phyloP scores from a whole-genome alignment of 768 basidiomycete species.

The Amanita pallidorosea region DNA sequence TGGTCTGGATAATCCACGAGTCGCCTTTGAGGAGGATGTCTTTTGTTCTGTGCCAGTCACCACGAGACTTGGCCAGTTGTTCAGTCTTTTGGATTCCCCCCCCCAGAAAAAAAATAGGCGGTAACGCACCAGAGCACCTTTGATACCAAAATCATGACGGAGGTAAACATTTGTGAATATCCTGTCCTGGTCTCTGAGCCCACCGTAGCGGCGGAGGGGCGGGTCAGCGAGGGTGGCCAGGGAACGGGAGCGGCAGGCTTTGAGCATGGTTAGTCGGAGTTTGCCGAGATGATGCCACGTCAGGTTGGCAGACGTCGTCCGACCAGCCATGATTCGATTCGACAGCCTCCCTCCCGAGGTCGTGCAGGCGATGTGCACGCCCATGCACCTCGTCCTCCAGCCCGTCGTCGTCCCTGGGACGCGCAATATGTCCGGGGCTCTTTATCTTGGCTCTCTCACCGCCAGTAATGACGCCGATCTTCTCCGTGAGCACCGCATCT shows the following conservation, averaged over 20 bases:
- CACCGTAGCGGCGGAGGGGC: conserved; percentile 89
- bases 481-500: conserved; percentile 35
- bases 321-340: conserved; percentile 58
- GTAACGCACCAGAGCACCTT: conserved; percentile 72
- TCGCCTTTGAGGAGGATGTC: conserved; percentile 94
- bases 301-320: too few species aligned
- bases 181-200: conserved; percentile 88
- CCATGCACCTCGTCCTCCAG: conserved; percentile 64
- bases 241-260: conserved; percentile 16
- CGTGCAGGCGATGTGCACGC: conserved; percentile 77
- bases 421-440: conserved; percentile 30
- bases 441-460: conserved; percentile 58
- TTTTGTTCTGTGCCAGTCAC: conserved; percentile 98
- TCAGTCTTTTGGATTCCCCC: background rate
- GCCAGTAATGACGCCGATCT: conserved; percentile 47
- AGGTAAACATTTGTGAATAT: conserved; percentile 90
- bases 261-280: too few species aligned
- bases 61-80: conserved; percentile 54
- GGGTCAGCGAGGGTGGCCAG: conserved; percentile 73
- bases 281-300: too few species aligned
- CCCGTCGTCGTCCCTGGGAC: conserved; percentile 21
- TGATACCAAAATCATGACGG: conserved; percentile 84
- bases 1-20: conserved; percentile 91
- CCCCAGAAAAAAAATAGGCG: background rate
- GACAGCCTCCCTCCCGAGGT: conserved; percentile 65